A percentile compares a stretch with the other conserved stretches of the same genome.
phyloP scores from a whole-genome alignment of 805 yeast genomes.

The Helenozyma baotianmanensis region DNA sequence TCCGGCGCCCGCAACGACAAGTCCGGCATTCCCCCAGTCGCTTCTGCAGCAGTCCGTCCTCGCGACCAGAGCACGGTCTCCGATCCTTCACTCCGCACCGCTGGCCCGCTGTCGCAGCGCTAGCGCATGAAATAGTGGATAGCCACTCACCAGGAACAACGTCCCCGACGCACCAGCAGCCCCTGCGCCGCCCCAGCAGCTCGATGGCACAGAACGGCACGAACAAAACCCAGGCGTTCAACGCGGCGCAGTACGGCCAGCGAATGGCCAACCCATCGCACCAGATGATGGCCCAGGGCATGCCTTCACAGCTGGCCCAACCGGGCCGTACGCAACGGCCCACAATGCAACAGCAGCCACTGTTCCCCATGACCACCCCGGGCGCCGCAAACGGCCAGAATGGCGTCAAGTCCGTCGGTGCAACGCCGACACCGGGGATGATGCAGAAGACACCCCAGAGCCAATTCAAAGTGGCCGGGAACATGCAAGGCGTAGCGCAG shows the following conservation, averaged over 20 bases:
- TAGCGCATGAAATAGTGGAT: too few relatives aligned
- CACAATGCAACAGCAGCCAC: slow-evolving; percentile 1
- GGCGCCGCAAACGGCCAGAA: background rate
- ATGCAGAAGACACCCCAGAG: background rate
- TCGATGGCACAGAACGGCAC: background rate
- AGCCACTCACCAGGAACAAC: too few relatives aligned
- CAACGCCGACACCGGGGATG: background rate
- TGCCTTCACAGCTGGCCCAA: slow-evolving; percentile 1
- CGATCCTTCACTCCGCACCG: too few relatives aligned
- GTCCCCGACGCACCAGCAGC: too few relatives aligned
- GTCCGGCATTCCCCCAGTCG: too few relatives aligned
- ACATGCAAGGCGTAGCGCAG: background rate
- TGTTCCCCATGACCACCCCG: background rate
- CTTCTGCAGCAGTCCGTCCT: too few relatives aligned
- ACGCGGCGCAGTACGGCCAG: slow-evolving; percentile 1
- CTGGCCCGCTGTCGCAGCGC: too few relatives aligned
- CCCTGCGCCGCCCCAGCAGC: background rate
- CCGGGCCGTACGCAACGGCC: background rate
- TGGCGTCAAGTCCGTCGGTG: background rate
- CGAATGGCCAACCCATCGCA: background rate
- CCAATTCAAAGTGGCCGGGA: slow-evolving; percentile 1
- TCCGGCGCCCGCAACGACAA: too few relatives aligned
- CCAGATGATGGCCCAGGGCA: background rate
- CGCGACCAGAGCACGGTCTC: too few relatives aligned
- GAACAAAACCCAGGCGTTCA: slow-evolving; percentile 7